Evolutionary conservation across 1,284 basidiomycete species (phyloP).

Genomic region (Papiliotrema nemorosa): DNA sequence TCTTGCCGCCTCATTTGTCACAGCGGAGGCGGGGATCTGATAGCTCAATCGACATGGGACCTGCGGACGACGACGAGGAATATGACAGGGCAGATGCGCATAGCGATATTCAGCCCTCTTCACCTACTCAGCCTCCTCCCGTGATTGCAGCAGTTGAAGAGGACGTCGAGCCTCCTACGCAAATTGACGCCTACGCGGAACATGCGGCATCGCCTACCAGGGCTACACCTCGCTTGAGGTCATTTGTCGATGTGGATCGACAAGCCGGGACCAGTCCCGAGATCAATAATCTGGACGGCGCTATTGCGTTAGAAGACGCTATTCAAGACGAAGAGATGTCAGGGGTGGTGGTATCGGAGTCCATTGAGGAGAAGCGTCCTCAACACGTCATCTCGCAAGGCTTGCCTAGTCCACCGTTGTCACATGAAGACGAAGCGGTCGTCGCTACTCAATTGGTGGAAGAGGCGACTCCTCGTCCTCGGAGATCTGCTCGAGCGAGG

Average conservation of each 20-base stretch:
- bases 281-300: conserved; percentile 4
- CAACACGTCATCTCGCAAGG: background rate
- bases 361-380: background rate
- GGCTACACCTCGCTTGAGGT: too few species aligned
- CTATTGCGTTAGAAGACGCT: conserved; percentile 12
- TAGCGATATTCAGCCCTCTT: conserved; percentile 13
- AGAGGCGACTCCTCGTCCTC: background rate
- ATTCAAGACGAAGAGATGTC: conserved; percentile 16
- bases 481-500: background rate
- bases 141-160: too few species aligned
- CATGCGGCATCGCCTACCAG: too few species aligned
- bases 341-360: background rate
- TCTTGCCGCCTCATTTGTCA: background rate
- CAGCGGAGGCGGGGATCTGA: conserved; percentile 19
- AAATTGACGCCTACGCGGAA: background rate
- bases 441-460: conserved; percentile 2
- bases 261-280: conserved; percentile 2
- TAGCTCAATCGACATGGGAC: conserved; percentile 38
- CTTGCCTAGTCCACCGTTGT: background rate
- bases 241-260: conserved; percentile 4
- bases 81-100: conserved; percentile 11
- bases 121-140: conserved; percentile 10
- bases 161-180: too few species aligned
- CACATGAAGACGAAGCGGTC: background rate
- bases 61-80: conserved; percentile 12